phyloP scores from a whole-genome alignment of 495 filamentous ascomycete genomes.

The Aspergillus panamensis region DNA sequence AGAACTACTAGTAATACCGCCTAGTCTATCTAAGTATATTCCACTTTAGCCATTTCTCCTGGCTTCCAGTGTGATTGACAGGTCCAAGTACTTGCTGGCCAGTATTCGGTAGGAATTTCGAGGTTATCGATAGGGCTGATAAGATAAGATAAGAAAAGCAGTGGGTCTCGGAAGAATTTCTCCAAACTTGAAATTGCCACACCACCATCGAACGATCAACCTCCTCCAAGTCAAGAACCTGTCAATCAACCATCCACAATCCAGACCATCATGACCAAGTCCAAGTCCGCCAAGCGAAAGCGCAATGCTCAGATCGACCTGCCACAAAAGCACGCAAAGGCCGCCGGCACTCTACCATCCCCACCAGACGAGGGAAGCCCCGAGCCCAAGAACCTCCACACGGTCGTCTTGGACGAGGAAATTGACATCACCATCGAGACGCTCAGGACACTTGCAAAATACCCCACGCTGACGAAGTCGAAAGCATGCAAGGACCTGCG shows the following conservation, averaged over 20 bases:
- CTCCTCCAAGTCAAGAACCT: not conserved
- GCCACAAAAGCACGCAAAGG: slow-evolving; percentile 32
- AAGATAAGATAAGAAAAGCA: too few species aligned
- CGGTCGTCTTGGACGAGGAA: slow-evolving; percentile 36
- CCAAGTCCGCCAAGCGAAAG: slow-evolving; percentile 39
- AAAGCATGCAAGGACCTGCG: slow-evolving; percentile 41
- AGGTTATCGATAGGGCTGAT: too few species aligned
- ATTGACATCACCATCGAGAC: slow-evolving; percentile 39
- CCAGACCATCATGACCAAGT: slow-evolving; percentile 31
- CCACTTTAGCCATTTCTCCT: too few species aligned
- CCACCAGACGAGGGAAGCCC: slow-evolving; percentile 31
- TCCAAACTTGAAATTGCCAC: too few species aligned
- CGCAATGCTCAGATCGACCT: slow-evolving; percentile 33
- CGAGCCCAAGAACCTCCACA: slow-evolving; percentile 34
- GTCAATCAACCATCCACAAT: not conserved
- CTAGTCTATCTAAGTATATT: too few species aligned
- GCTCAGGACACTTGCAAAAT: slow-evolving; percentile 35
- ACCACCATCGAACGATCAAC: too few species aligned
- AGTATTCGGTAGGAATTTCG: too few species aligned
- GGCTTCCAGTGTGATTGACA: too few species aligned
- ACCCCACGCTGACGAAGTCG: slow-evolving; percentile 36
- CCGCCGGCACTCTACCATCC: slow-evolving; percentile 24
- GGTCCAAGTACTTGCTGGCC: too few species aligned
- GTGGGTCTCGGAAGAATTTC: too few species aligned
- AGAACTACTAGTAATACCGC: too few species aligned